Percentiles rank a stretch among this genome's conserved stretches.
Evolutionary conservation across 139 green algal genomes (phyloP).

Genomic region (Picochlorum sp.): DNA sequence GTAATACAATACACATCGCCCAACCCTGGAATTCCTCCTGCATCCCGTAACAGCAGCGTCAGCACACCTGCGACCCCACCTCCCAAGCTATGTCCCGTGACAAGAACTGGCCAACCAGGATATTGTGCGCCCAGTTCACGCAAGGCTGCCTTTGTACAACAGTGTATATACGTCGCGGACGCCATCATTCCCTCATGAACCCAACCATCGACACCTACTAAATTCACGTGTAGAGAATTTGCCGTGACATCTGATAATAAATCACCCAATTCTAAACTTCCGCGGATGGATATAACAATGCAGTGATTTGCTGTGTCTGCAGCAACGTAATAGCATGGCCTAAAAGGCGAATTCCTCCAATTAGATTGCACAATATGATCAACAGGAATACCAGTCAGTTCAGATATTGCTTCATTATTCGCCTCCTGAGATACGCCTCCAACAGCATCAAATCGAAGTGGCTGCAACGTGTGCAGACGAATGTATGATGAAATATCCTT

Average conservation of each 20-base stretch:
- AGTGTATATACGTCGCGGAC: slow-evolving; percentile 46
- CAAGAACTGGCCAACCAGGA: slow-evolving; percentile 43
- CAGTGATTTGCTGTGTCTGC: slow-evolving; percentile 31
- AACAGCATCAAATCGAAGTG: slow-evolving; percentile 36
- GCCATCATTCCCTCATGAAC: slow-evolving; percentile 40
- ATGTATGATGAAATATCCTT: slow-evolving; percentile 31
- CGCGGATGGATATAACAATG: slow-evolving; percentile 43
- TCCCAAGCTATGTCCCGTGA: slow-evolving; percentile 45
- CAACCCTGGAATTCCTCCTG: slow-evolving; percentile 20
- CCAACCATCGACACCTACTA: slow-evolving; percentile 28
- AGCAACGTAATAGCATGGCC: slow-evolving; percentile 48
- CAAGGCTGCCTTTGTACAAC: slow-evolving; percentile 36
- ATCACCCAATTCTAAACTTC: slow-evolving; percentile 38
- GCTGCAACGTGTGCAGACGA: slow-evolving; percentile 36
- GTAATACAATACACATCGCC: slow-evolving; percentile 30
- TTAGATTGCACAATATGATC: slow-evolving; percentile 27
- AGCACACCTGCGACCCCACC: slow-evolving; percentile 39
- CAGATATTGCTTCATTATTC: slow-evolving; percentile 43
- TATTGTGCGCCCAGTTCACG: slow-evolving; percentile 16
- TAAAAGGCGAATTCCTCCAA: slow-evolving; percentile 33
- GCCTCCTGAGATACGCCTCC: slow-evolving; percentile 42
- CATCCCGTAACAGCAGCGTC: slow-evolving; percentile 32
- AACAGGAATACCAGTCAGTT: slow-evolving; percentile 28
- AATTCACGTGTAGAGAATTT: slow-evolving; percentile 29
- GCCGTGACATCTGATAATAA: slow-evolving; percentile 40